phyloP scores from a whole-genome alignment of 495 filamentous ascomycete species.

The Penicillium fimorum region DNA sequence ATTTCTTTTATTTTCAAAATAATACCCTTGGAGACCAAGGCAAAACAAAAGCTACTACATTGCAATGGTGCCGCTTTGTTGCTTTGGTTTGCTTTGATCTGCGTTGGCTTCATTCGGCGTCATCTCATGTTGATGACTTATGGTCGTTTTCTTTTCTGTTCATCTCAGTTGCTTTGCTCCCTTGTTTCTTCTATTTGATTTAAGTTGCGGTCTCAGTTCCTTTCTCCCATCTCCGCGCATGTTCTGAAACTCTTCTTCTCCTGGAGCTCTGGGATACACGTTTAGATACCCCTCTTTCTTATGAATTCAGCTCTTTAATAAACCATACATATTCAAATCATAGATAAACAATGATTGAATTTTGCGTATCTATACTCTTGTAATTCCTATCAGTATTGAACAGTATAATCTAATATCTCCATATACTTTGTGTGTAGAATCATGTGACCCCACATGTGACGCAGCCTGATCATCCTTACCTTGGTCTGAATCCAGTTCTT shows the following conservation, averaged over 20 bases:
- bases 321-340: background rate
- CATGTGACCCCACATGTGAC: constrained; percentile 17
- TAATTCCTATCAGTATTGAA: background rate
- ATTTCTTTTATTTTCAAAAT: background rate
- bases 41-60: background rate
- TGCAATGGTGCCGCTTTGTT: background rate
- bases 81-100: background rate
- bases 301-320: constrained; percentile 5
- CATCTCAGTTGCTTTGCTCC: background rate
- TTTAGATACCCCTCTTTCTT: constrained; percentile 30
- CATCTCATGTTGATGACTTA: background rate
- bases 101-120: background rate
- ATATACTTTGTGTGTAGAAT: background rate
- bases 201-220: background rate
- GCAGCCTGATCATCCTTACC: constrained; percentile 5
- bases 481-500: constrained; percentile 3
- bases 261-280: constrained; percentile 20
- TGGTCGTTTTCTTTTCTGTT: background rate
- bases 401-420: background rate
- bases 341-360: background rate
- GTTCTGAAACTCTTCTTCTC: constrained; percentile 9
- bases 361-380: background rate
- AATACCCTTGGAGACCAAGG: background rate
- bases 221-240: constrained; percentile 10
- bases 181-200: background rate